phyloP scores from a whole-genome alignment of 1,284 basidiomycete species.

The Irpex sp. region DNA sequence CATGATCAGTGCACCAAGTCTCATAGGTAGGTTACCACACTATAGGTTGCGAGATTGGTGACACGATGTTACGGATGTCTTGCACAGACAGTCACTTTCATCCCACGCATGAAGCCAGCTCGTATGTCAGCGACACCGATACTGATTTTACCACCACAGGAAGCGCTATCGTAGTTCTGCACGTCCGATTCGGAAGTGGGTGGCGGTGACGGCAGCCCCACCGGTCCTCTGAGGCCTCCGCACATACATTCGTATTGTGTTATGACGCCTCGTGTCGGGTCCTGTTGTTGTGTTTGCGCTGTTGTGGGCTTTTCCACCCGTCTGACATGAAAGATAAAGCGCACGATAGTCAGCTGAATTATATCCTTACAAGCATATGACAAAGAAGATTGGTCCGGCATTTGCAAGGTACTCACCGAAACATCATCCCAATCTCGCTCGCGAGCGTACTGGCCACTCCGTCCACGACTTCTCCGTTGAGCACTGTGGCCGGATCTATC shows the following conservation, averaged over 20 bases:
- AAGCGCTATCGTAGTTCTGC: neutral
- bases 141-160: neutral
- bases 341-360: neutral
- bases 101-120: neutral
- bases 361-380: neutral
- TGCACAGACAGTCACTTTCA: neutral
- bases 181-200: neutral
- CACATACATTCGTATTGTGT: neutral
- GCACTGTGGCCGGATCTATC: neutral
- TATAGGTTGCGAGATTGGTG: neutral
- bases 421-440: neutral
- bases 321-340: neutral
- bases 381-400: neutral
- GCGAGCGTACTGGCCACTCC: neutral
- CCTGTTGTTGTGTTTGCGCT: neutral
- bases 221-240: neutral
- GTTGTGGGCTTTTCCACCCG: neutral
- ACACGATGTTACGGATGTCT: neutral
- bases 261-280: neutral
- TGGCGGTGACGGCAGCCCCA: neutral
- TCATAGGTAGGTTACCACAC: neutral
- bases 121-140: neutral
- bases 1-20: no score
- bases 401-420: neutral
- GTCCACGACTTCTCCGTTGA: neutral